Evolutionary conservation across 805 yeast genomes (phyloP).

Genomic region (Cyberlindnera suaveolens): DNA sequence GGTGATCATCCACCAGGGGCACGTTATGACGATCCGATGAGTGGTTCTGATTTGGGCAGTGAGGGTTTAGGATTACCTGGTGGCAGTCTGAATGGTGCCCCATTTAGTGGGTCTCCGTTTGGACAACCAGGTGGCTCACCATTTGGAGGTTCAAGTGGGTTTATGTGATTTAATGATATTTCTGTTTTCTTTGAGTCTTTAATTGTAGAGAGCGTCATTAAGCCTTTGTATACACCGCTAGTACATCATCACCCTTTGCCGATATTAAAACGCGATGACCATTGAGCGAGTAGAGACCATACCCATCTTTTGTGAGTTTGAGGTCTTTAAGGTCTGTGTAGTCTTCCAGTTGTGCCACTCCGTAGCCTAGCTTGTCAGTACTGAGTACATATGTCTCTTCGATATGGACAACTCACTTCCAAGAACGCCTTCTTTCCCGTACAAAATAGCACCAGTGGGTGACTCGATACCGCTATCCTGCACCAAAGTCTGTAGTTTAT

Average conservation of each 20-base stretch:
- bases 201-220: background rate
- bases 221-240: conserved; percentile 11
- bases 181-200: background rate
- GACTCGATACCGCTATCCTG: conserved; percentile 9
- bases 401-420: conserved; percentile 7
- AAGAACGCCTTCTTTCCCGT: conserved; percentile 13
- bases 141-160: conserved; percentile 5
- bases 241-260: conserved; percentile 7
- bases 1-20: conserved; percentile 37
- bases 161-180: conserved; percentile 1
- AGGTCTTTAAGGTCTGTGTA: conserved; percentile 8
- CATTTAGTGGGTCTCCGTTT: conserved; percentile 5
- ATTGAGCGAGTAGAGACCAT: conserved; percentile 10
- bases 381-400: background rate
- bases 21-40: conserved; percentile 45
- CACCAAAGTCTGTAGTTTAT: conserved; percentile 4
- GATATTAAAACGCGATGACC: conserved; percentile 8
- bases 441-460: conserved; percentile 12
- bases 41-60: conserved; percentile 25
- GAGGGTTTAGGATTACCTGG: conserved; percentile 27
- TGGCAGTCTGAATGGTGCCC: conserved; percentile 25
- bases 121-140: background rate
- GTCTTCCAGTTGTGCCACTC: conserved; percentile 8
- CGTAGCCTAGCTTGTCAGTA: conserved; percentile 7
- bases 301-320: conserved; percentile 14